phyloP scores from a whole-genome alignment of 2,329 filamentous ascomycete genomes.

The Fusarium tupiense region DNA sequence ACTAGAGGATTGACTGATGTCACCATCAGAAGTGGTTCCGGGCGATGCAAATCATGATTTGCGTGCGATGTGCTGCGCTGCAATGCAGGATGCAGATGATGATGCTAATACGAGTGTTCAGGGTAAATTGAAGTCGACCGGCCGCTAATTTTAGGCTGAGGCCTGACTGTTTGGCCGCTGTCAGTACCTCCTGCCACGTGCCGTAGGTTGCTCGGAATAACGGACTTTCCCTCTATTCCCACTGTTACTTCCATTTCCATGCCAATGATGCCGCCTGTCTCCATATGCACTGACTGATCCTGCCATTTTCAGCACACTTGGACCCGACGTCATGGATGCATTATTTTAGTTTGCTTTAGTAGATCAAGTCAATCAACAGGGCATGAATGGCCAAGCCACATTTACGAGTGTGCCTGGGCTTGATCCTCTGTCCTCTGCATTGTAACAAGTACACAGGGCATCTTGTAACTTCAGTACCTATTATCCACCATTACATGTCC shows the following conservation, averaged over 20 bases:
- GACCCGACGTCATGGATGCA: constrained; percentile 4
- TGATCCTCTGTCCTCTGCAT: neutral
- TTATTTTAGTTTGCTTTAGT: constrained; percentile 1
- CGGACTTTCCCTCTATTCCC: constrained; percentile 4
- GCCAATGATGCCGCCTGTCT: neutral
- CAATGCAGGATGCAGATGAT: neutral
- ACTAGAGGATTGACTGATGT: constrained; percentile 11
- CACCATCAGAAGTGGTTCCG: constrained; percentile 1
- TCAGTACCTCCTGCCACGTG: constrained; percentile 26
- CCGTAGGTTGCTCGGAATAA: neutral
- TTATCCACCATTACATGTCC: neutral
- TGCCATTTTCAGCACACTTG: constrained; percentile 1
- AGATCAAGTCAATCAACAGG: neutral
- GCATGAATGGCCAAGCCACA: neutral
- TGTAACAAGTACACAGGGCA: neutral
- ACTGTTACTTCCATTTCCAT: constrained; percentile 2
- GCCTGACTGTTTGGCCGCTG: neutral
- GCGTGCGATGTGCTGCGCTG: neutral
- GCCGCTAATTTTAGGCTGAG: constrained; percentile 6
- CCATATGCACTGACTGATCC: neutral
- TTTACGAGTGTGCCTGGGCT: neutral
- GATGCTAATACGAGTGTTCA: neutral
- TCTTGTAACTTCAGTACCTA: neutral
- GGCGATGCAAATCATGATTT: constrained; percentile 23
- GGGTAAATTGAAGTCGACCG: neutral